Conservation (phyloP, 2,329 filamentous ascomycete species). For the Trichoderma sp. region DNA sequence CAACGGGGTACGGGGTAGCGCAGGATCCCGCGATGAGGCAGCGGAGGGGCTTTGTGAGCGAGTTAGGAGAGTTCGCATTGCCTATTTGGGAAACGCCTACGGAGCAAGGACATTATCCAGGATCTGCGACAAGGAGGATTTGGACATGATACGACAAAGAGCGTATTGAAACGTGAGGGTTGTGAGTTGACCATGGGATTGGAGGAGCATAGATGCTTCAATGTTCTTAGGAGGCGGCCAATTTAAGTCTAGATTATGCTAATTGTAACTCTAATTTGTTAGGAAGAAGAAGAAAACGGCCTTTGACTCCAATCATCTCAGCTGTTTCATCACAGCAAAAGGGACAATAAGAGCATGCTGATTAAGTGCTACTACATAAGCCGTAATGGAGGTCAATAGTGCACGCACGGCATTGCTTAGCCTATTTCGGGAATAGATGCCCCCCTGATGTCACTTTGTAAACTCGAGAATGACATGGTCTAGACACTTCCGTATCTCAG, state of each 20-base stretch:
- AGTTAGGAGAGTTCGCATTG: not conserved
- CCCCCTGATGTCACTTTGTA: not conserved
- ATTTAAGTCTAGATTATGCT: not conserved
- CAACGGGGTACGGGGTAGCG: not conserved
- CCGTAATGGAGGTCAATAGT: not conserved
- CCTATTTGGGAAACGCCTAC: not conserved
- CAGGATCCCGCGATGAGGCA: not conserved
- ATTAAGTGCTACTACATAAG: not conserved
- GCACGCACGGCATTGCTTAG: not conserved
- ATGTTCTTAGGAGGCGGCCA: not conserved
- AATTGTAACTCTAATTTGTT: not conserved
- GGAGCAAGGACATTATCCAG: not conserved
- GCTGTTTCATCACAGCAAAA: not conserved
- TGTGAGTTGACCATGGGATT: not conserved
- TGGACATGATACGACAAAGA: not conserved
- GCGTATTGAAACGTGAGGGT: not conserved
- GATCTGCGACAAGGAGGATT: not conserved
- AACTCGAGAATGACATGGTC: not conserved
- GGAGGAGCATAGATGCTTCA: not conserved
- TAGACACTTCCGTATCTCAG: not conserved
- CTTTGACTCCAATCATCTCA: not conserved
- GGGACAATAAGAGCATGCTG: not conserved
- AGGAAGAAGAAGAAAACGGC: rapidly evolving
- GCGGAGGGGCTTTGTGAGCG: not conserved
- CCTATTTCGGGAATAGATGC: constrained; percentile 1